Percentiles rank a stretch among this genome's conserved stretches.
Evolutionary conservation across 2,329 filamentous ascomycete genomes (phyloP).

Genomic region (Cordyceps fumosorosea): DNA sequence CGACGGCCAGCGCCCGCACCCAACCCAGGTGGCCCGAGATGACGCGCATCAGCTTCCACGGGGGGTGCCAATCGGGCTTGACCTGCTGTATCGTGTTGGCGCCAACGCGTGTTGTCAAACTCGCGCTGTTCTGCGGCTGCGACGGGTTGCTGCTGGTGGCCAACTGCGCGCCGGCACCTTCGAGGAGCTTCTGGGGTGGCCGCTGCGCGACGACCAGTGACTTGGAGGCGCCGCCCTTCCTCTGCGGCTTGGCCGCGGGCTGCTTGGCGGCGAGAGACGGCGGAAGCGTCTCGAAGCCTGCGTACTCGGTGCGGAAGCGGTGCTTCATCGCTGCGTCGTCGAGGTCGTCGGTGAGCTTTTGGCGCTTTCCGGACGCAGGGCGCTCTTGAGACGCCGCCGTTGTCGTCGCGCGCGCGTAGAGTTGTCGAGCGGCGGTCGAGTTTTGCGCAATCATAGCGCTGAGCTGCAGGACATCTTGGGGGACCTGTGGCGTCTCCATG

Average conservation of each 20-base stretch:
- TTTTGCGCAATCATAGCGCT: slow-evolving; percentile 30
- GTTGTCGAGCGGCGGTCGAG: slow-evolving; percentile 25
- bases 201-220: slow-evolving; percentile 33
- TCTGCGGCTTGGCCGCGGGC: slow-evolving; percentile 38
- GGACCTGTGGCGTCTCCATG: slow-evolving; percentile 29
- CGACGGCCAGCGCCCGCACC: slow-evolving; percentile 83
- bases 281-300: slow-evolving; percentile 69
- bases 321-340: slow-evolving; percentile 29
- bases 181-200: slow-evolving; percentile 31
- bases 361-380: slow-evolving; percentile 27
- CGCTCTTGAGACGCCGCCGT: slow-evolving; percentile 15
- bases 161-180: slow-evolving; percentile 30
- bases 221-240: slow-evolving; percentile 34
- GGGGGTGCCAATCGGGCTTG: slow-evolving; percentile 91
- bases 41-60: slow-evolving; percentile 97
- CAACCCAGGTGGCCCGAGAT: slow-evolving; percentile 95
- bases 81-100: slow-evolving; percentile 33
- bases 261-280: slow-evolving; percentile 73
- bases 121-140: slow-evolving; percentile 24
- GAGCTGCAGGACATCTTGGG: slow-evolving; percentile 29
- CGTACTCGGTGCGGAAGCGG: slow-evolving; percentile 68
- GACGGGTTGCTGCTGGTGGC: slow-evolving; percentile 32
- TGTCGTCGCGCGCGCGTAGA: slow-evolving; percentile 25
- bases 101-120: slow-evolving; percentile 23
- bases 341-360: slow-evolving; percentile 30